A percentile compares a stretch with the other conserved stretches of the same genome.
These are phyloP conservation scores for Torulaspora franciscae DNA, from an alignment of 805 yeast species.

Conservation along the genomic window DNA sequence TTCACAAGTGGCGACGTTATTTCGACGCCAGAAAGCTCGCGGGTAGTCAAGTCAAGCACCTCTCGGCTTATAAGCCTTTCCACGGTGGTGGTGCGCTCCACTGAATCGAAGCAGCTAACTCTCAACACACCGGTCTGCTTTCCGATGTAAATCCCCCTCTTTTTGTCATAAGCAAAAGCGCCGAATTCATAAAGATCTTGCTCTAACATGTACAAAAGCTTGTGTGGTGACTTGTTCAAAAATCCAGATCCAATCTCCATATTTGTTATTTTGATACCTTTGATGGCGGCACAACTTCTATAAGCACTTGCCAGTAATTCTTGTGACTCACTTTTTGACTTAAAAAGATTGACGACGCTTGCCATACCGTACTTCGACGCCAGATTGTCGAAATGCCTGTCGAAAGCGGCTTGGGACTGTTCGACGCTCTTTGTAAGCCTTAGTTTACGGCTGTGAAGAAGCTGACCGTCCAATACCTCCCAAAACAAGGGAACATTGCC, in stretches of 20 bases:
- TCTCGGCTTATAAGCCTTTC: constrained; percentile 63
- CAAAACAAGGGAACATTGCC: constrained; percentile 94
- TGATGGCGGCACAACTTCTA: constrained; percentile 44
- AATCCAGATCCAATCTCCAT: constrained; percentile 37
- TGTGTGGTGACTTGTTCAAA: constrained; percentile 37
- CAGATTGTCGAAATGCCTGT: constrained; percentile 69
- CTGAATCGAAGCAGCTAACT: constrained; percentile 83
- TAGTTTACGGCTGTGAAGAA: constrained; percentile 75
- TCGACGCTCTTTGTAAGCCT: constrained; percentile 72
- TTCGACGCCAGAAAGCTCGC: constrained; percentile 41
- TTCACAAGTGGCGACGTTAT: constrained; percentile 47
- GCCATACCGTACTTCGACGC: constrained; percentile 77
- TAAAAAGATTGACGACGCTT: constrained; percentile 71
- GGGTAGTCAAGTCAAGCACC: constrained; percentile 45
- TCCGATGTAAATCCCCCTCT: constrained; percentile 53
- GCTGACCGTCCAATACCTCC: constrained; percentile 71
- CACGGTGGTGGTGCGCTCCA: constrained; percentile 81
- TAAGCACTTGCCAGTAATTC: constrained; percentile 60
- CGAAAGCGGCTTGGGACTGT: constrained; percentile 83
- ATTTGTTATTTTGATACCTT: constrained; percentile 36
- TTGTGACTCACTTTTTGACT: constrained; percentile 62
- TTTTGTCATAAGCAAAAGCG: constrained; percentile 69
- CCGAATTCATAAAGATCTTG: constrained; percentile 75
- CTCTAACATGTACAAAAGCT: constrained; percentile 49
- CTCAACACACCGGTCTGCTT: constrained; percentile 90